Evolutionary conservation across 495 filamentous ascomycete genomes (phyloP).

Genomic region (Copromyces sp.): DNA sequence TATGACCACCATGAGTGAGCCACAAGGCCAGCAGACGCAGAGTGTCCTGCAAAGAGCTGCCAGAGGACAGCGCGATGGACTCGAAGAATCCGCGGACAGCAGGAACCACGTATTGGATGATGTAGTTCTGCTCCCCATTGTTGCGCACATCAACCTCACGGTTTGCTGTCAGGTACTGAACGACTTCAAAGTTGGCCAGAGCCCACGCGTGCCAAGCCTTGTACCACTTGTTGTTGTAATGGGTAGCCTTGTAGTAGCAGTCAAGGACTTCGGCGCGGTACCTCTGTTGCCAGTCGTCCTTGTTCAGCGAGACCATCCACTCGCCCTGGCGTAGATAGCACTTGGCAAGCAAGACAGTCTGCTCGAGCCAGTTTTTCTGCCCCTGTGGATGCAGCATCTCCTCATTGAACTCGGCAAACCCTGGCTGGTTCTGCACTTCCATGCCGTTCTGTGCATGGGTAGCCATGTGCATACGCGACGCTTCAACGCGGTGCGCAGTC

Average conservation of each 20-base stretch:
- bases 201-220: constrained; percentile 99
- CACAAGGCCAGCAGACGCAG: constrained; percentile 86
- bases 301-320: constrained; percentile 76
- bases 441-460: constrained; percentile 45
- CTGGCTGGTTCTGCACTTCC: constrained; percentile 39
- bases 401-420: constrained; percentile 51
- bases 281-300: constrained; percentile 76
- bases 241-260: constrained; percentile 82
- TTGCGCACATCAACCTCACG: constrained; percentile 51
- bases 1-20: constrained; percentile 85
- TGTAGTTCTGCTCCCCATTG: constrained; percentile 37
- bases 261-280: constrained; percentile 67
- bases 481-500: constrained; percentile 63
- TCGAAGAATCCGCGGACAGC: constrained; percentile 92
- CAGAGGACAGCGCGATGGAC: constrained; percentile 82
- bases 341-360: constrained; percentile 75
- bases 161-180: constrained; percentile 61
- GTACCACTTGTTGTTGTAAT: constrained; percentile 88
- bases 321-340: constrained; percentile 93
- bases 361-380: constrained; percentile 43
- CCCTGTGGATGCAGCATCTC: constrained; percentile 28
- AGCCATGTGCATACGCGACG: constrained; percentile 40
- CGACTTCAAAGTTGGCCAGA: constrained; percentile 97
- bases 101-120: constrained; percentile 84
- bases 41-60: constrained; percentile 91